phyloP scores from a whole-genome alignment of 768 basidiomycete genomes.

The Pleurotus pulmonarius region DNA sequence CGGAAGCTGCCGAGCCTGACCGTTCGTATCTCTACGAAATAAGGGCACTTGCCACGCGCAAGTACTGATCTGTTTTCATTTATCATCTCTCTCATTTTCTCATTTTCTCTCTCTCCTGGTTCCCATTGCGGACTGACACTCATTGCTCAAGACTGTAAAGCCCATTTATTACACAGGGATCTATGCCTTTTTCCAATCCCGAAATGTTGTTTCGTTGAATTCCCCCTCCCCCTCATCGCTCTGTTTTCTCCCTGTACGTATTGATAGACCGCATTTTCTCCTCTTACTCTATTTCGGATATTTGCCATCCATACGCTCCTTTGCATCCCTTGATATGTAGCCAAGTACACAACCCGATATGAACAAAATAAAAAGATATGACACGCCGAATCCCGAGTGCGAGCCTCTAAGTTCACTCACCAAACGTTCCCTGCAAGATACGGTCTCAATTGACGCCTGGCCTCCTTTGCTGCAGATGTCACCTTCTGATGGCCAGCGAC shows the following conservation, averaged over 20 bases:
- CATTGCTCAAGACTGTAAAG: slow-evolving; percentile 14
- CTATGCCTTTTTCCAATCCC: slow-evolving; percentile 19
- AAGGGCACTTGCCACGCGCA: slow-evolving; percentile 80
- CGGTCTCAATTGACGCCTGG: not conserved
- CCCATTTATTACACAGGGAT: slow-evolving; percentile 18
- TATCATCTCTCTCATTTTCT: slow-evolving; percentile 9
- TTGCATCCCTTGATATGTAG: slow-evolving; percentile 8
- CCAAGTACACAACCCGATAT: not conserved
- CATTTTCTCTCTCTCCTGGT: slow-evolving; percentile 13
- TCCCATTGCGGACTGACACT: slow-evolving; percentile 2
- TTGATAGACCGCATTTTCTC: not conserved
- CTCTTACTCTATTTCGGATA: not conserved
- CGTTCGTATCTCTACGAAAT: slow-evolving; percentile 76
- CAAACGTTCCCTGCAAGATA: not conserved
- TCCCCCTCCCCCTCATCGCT: slow-evolving; percentile 13
- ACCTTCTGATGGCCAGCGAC: not conserved
- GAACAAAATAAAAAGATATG: not conserved
- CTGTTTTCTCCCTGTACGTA: slow-evolving; percentile 14
- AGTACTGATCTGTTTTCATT: slow-evolving; percentile 45
- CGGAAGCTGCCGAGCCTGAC: slow-evolving; percentile 42
- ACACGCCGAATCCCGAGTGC: not conserved
- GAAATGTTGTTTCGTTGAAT: slow-evolving; percentile 23
- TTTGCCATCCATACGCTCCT: slow-evolving; percentile 10
- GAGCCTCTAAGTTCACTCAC: not conserved
- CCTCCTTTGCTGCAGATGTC: not conserved